Percentiles rank a stretch among this genome's conserved stretches.
These are phyloP conservation scores for Populus hybrid DNA, from an alignment of 441 rosid genomes.

Conservation along the genomic window DNA sequence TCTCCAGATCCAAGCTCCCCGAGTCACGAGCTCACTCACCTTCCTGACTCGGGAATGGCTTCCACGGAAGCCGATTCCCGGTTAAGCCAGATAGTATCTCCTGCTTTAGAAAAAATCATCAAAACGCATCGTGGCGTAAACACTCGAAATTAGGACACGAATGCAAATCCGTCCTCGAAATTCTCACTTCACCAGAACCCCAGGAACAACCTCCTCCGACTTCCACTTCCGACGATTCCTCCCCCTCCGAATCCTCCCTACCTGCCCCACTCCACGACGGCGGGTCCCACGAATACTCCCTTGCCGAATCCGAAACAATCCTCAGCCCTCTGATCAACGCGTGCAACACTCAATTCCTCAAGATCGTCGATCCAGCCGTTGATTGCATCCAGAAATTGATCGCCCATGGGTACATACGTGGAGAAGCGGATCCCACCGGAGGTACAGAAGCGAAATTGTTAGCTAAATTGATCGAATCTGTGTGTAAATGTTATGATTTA, in stretches of 20 bases:
- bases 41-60: constrained; percentile 85
- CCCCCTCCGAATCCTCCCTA: constrained; percentile 46
- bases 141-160: constrained; percentile 92
- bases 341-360: constrained; percentile 63
- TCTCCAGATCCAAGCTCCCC: constrained; percentile 18
- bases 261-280: constrained; percentile 92
- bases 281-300: constrained; percentile 61
- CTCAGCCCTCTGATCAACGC: constrained; percentile 84
- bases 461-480: constrained; percentile 65
- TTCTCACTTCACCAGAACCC: constrained; percentile 41
- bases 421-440: constrained; percentile 84
- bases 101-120: constrained; percentile 80
- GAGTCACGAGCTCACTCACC: constrained; percentile 27
- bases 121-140: constrained; percentile 97
- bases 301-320: constrained; percentile 70
- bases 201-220: constrained; percentile 35
- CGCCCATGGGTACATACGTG: constrained; percentile 88
- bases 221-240: constrained; percentile 39
- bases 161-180: constrained; percentile 83
- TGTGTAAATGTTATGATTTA: constrained; percentile 80
- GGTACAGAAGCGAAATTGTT: constrained; percentile 66
- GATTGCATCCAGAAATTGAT: constrained; percentile 88
- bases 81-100: constrained; percentile 64
- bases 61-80: constrained; percentile 99
- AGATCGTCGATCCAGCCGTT: constrained; percentile 88